phyloP scores from a whole-genome alignment of 2,329 filamentous ascomycete genomes.

The Nigrospora osmanthi region DNA sequence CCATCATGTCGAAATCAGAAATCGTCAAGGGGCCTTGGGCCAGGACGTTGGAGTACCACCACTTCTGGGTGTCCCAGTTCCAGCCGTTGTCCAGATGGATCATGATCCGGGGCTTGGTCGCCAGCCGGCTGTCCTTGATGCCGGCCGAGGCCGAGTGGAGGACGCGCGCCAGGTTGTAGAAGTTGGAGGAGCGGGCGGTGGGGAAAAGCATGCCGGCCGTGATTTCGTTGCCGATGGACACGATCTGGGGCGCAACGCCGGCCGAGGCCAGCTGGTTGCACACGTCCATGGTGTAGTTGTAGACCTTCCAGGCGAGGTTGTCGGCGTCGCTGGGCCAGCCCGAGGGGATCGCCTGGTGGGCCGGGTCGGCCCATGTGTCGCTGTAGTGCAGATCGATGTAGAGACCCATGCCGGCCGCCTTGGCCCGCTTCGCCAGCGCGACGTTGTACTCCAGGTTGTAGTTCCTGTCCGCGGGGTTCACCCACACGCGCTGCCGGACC shows the following conservation, averaged over 20 bases:
- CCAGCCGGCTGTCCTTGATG: slow-evolving; percentile 54
- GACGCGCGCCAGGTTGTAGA: slow-evolving; percentile 53
- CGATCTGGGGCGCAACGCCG: slow-evolving; percentile 48
- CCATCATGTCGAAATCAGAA: slow-evolving; percentile 62
- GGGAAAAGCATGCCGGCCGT: slow-evolving; percentile 60
- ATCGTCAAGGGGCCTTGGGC: slow-evolving; percentile 37
- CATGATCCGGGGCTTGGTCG: slow-evolving; percentile 58
- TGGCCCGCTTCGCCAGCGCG: slow-evolving; percentile 55
- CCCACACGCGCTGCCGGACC: slow-evolving; percentile 65
- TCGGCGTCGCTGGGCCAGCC: slow-evolving; percentile 57
- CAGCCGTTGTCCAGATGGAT: slow-evolving; percentile 72
- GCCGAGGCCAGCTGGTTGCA: slow-evolving; percentile 52
- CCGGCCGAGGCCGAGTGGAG: slow-evolving; percentile 57
- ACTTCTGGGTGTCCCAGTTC: slow-evolving; percentile 58
- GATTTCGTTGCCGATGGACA: slow-evolving; percentile 71
- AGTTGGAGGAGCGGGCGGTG: slow-evolving; percentile 45
- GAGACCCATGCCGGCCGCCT: slow-evolving; percentile 52
- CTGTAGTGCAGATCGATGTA: slow-evolving; percentile 59
- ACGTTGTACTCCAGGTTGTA: slow-evolving; percentile 68
- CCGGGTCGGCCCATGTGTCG: slow-evolving; percentile 66
- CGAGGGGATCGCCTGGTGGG: slow-evolving; percentile 51
- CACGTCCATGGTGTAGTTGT: slow-evolving; percentile 60
- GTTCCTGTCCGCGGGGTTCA: slow-evolving; percentile 54
- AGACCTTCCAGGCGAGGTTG: slow-evolving; percentile 51
- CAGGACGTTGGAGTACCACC: slow-evolving; percentile 55